These are phyloP conservation scores for Fusarium sterilihyphosum DNA, from an alignment of 2,329 filamentous ascomycete genomes.

Conservation along the genomic window DNA sequence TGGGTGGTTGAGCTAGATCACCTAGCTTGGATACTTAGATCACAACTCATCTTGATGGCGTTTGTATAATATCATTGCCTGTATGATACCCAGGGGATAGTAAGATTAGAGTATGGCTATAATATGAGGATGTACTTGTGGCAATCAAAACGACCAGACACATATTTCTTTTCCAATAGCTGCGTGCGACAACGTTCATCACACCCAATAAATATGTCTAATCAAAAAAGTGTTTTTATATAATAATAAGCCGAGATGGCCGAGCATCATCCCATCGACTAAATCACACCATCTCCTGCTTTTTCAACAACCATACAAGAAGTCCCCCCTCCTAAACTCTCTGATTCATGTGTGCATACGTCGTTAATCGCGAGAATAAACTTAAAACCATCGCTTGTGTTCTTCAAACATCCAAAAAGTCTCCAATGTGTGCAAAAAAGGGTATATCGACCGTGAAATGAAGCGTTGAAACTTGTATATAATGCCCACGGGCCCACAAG, in stretches of 20 bases:
- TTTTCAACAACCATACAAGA: slow-evolving; percentile 23
- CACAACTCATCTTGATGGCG: slow-evolving; percentile 4
- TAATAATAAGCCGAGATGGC: slow-evolving; percentile 26
- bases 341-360: slow-evolving; percentile 41
- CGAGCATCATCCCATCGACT: slow-evolving; percentile 26
- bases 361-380: slow-evolving; percentile 40
- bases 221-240: slow-evolving; percentile 37
- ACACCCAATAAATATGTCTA: slow-evolving; percentile 38
- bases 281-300: slow-evolving; percentile 16
- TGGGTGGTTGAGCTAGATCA: neutral
- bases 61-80: slow-evolving; percentile 23
- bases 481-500: slow-evolving; percentile 38
- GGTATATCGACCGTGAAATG: slow-evolving; percentile 47
- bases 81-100: slow-evolving; percentile 35
- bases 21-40: slow-evolving; percentile 8
- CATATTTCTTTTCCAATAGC: slow-evolving; percentile 21
- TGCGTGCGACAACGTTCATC: slow-evolving; percentile 23
- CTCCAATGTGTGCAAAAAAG: slow-evolving; percentile 41
- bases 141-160: slow-evolving; percentile 26
- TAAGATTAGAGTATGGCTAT: neutral
- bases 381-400: slow-evolving; percentile 37
- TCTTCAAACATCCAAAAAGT: slow-evolving; percentile 38
- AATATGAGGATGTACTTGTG: neutral
- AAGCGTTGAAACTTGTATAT: slow-evolving; percentile 43
- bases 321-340: slow-evolving; percentile 19